Base-by-base conservation (phyloP, 2,329 filamentous ascomycete species). In the Hypoxylon sp. region DNA sequence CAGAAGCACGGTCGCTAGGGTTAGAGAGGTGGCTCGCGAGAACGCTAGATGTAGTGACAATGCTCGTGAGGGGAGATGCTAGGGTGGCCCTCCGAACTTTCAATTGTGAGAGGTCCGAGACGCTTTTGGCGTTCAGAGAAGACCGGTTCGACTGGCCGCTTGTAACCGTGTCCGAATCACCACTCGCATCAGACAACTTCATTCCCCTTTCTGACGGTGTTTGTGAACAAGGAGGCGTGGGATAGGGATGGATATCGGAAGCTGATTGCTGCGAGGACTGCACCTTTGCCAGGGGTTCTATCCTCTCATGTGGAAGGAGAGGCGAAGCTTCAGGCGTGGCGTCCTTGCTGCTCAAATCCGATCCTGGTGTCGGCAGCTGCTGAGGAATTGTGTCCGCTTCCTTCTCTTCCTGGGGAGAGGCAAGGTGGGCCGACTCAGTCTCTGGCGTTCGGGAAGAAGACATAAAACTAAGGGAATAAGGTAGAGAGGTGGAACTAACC, bases 401-500 rank as follows among this genome's bases (percentile, higher is more conserved):
- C 72, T 75, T 75, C 72, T 77, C 75, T 76, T 75, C 75, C 74
- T 75, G 72, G 71, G 76, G 75, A 75, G 77, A 76, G 69, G 76
- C 70, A 75, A 78, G 75, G 76, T 66, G 76, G 73, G 68, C 74
- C 68, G 69, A 68, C 67, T 76, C 75, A 75, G 79, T 74, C 73
- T 79, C 78, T 75, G 77, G 75, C 77, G 80, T 75, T 80, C 80
- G 75, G 79, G 78, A 75, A 71, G 75, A 78, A 76, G 77, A 76
- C 74, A 79, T 80, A 65, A 76, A 76, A 73, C 78, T 75, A 74
- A 78, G 80, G 73, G 79, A 79, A 75, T 80, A 80, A 79, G 84
- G 82, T 86, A 87, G 87, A 90, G 90, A 89, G 85, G 88, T 89
- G 86, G 88, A 88, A 98, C 96, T 91, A 97, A 99, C 96, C 95